Evolutionary conservation across 2,329 filamentous ascomycete genomes (phyloP).

Genomic region (Fusarium pseudocircinatum): DNA sequence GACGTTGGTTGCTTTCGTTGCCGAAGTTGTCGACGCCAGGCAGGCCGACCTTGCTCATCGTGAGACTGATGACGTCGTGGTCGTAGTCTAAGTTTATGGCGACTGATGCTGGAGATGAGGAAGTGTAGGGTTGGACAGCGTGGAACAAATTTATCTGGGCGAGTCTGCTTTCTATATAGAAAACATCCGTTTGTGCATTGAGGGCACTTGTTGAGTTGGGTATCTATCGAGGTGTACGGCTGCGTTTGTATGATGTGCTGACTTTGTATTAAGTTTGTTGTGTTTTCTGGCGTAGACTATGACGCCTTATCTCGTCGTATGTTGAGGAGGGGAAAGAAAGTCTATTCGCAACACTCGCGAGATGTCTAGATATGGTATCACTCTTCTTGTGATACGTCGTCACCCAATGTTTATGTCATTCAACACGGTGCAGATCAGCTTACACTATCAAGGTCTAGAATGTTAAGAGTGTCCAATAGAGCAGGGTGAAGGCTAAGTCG

Average conservation of each 20-base stretch:
- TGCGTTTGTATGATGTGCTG: background rate
- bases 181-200: fast-evolving
- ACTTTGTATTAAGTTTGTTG: background rate
- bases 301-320: background rate
- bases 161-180: background rate
- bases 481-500: too few species aligned
- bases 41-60: fast-evolving
- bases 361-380: too few species aligned
- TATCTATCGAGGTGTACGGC: background rate
- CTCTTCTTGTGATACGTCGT: too few species aligned
- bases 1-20: fast-evolving
- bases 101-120: background rate
- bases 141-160: background rate
- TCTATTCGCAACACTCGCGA: fast-evolving
- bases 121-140: background rate
- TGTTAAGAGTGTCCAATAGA: too few species aligned
- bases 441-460: too few species aligned
- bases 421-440: too few species aligned
- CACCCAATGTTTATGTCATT: too few species aligned
- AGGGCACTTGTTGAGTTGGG: fast-evolving
- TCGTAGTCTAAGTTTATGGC: background rate
- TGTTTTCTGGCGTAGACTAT: background rate
- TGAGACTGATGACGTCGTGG: background rate
- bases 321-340: background rate
- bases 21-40: background rate